phyloP scores from a whole-genome alignment of 257 asterid species.

The Linaria vulgaris region DNA sequence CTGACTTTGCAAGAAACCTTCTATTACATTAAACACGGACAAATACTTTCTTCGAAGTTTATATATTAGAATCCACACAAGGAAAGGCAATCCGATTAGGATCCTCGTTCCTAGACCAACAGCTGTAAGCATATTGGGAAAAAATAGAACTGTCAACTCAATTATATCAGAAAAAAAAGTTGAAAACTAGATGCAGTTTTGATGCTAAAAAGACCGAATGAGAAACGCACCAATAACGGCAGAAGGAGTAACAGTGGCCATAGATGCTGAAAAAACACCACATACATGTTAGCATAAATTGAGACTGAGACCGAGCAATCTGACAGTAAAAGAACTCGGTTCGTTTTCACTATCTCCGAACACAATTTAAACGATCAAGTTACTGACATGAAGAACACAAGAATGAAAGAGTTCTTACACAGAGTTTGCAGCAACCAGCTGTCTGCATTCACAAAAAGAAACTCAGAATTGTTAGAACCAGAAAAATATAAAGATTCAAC shows the following conservation, averaged over 20 bases:
- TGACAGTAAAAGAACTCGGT: neutral
- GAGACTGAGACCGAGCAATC: neutral
- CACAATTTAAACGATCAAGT: neutral
- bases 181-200: too few relatives aligned
- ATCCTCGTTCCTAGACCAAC: neutral
- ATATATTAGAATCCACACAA: conserved; percentile 21
- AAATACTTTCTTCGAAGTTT: conserved; percentile 28
- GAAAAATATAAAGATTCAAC: neutral
- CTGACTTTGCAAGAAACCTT: conserved; percentile 22
- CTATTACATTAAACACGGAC: conserved; percentile 24
- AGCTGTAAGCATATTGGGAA: neutral
- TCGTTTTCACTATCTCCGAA: neutral
- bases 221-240: neutral
- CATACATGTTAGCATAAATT: neutral
- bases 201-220: neutral
- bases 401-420: neutral
- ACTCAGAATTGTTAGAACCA: neutral
- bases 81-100: conserved; percentile 12
- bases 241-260: too few relatives aligned
- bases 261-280: neutral
- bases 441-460: conserved; percentile 5
- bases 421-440: neutral
- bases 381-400: neutral
- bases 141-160: too few relatives aligned
- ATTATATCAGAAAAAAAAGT: too few relatives aligned